Evolutionary conservation across 2,329 filamentous ascomycete genomes (phyloP).

Genomic region (Stachybotrys chartarum): DNA sequence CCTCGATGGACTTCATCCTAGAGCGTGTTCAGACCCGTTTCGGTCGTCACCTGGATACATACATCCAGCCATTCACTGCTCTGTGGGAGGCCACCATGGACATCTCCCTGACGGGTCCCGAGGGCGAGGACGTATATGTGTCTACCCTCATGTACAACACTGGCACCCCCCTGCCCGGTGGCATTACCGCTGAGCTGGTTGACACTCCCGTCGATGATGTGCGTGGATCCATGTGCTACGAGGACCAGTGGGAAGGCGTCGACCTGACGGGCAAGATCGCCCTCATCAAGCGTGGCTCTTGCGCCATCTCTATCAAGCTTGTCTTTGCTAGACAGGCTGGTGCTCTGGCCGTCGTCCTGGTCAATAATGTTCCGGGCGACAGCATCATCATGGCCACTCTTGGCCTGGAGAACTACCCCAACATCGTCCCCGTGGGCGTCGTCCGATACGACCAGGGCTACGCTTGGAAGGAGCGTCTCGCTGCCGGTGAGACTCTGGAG

Average conservation of each 20-base stretch:
- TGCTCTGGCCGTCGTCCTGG: constrained; percentile 44
- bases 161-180: constrained; percentile 23
- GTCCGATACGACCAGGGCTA: constrained; percentile 26
- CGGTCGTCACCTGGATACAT: constrained; percentile 33
- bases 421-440: constrained; percentile 27
- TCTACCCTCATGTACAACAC: constrained; percentile 33
- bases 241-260: constrained; percentile 30
- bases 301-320: constrained; percentile 30
- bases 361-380: constrained; percentile 49
- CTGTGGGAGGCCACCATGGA: constrained; percentile 33
- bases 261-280: constrained; percentile 32
- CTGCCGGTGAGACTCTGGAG: constrained; percentile 22
- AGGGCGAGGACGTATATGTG: constrained; percentile 34
- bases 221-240: constrained; percentile 25
- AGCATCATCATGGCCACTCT: constrained; percentile 10
- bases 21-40: constrained; percentile 33
- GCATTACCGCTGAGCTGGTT: constrained; percentile 22
- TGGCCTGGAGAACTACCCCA: constrained; percentile 28
- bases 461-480: constrained; percentile 25
- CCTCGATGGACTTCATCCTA: constrained; percentile 50
- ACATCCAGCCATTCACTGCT: constrained; percentile 38
- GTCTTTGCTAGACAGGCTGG: constrained; percentile 26
- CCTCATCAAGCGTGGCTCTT: constrained; percentile 34
- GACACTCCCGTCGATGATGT: constrained; percentile 24
- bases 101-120: constrained; percentile 36